phyloP scores from a whole-genome alignment of 2,329 filamentous ascomycete species.

The Pezicula rhizophila region DNA sequence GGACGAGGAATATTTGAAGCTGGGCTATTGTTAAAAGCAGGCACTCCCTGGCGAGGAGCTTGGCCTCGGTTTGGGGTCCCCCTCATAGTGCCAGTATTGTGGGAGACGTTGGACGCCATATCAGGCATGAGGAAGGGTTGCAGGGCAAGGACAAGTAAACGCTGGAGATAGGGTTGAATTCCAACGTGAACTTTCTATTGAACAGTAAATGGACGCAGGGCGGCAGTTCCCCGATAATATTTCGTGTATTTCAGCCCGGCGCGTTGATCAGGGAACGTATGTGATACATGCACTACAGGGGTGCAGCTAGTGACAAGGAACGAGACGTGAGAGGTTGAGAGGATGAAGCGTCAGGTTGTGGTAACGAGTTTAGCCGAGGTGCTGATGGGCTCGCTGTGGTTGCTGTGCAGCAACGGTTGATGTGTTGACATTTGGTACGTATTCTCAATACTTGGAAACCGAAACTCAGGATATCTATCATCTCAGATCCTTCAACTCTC shows the following conservation, averaged over 20 bases:
- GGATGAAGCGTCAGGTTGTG: no score
- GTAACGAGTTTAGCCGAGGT: no score
- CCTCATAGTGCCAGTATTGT: slow-evolving; percentile 46
- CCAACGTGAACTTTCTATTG: background rate
- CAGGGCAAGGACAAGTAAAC: background rate
- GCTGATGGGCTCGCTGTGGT: no score
- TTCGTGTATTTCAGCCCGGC: background rate
- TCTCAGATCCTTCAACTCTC: background rate
- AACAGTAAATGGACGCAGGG: background rate
- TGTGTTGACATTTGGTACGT: no score
- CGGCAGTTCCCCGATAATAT: background rate
- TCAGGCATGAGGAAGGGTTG: slow-evolving; percentile 3
- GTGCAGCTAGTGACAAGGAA: no score
- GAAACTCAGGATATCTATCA: background rate
- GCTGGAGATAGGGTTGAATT: background rate
- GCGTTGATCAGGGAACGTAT: slow-evolving; percentile 8
- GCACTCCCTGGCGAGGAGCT: slow-evolving; percentile 46
- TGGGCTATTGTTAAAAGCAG: slow-evolving; percentile 54
- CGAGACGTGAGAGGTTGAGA: no score
- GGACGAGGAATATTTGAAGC: slow-evolving; percentile 68
- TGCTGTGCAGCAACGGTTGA: no score
- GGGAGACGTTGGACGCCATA: slow-evolving; percentile 25
- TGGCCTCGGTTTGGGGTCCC: slow-evolving; percentile 61
- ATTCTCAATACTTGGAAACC: background rate
- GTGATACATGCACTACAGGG: no score